These are phyloP conservation scores for Meyerozyma guilliermondii DNA, from an alignment of 1,139 yeast species.

Conservation along the genomic window DNA sequence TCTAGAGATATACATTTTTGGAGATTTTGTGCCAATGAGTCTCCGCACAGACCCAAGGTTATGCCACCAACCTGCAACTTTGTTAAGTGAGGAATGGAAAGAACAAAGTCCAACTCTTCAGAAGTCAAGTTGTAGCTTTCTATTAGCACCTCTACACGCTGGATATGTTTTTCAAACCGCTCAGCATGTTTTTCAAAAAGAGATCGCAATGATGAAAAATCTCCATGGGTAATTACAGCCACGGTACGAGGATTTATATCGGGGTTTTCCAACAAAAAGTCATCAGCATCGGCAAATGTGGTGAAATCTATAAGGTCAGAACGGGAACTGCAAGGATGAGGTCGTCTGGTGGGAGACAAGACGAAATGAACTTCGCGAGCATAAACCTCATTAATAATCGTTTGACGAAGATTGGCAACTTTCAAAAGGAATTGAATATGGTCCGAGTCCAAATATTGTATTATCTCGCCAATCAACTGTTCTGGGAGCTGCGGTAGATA, in stretches of 20 bases:
- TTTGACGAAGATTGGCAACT: slow-evolving; percentile 15
- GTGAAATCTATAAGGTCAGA: slow-evolving; percentile 20
- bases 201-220: slow-evolving; percentile 23
- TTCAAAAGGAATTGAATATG: slow-evolving; percentile 18
- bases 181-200: slow-evolving; percentile 17
- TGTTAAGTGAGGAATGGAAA: slow-evolving; percentile 19
- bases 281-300: slow-evolving; percentile 28
- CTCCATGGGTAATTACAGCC: slow-evolving; percentile 29
- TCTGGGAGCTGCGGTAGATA: slow-evolving; percentile 23
- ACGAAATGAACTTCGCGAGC: slow-evolving; percentile 29
- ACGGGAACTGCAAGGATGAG: slow-evolving; percentile 19
- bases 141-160: slow-evolving; percentile 21
- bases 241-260: slow-evolving; percentile 25
- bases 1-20: slow-evolving; percentile 13
- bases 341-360: slow-evolving; percentile 26
- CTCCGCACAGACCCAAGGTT: slow-evolving; percentile 3
- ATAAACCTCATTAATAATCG: slow-evolving; percentile 24
- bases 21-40: slow-evolving; percentile 4
- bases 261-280: slow-evolving; percentile 22
- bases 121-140: slow-evolving; percentile 20
- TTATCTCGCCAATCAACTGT: slow-evolving; percentile 21
- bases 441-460: slow-evolving; percentile 20
- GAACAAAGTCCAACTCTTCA: slow-evolving; percentile 18
- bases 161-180: slow-evolving; percentile 12
- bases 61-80: slow-evolving; percentile 5